Conservation (phyloP, 345 rosid genomes). For the Populus pruinosa region DNA sequence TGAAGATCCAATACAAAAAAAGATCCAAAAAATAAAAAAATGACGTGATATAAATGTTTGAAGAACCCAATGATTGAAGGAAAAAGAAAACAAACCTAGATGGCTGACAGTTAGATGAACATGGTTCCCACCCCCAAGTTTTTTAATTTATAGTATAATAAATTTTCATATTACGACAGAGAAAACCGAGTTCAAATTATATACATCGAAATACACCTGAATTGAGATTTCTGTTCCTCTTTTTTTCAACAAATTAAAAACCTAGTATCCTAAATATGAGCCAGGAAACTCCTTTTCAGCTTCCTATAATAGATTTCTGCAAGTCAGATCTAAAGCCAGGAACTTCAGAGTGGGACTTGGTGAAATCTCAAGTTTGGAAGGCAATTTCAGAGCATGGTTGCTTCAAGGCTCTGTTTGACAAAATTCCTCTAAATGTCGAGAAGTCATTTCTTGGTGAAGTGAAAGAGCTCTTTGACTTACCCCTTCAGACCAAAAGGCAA, state of each 20-base stretch:
- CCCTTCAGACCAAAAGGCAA: conserved; percentile 25
- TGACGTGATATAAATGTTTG: too few relatives aligned
- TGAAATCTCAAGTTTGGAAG: conserved; percentile 14
- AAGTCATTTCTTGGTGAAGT: conserved; percentile 15
- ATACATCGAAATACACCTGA: background rate
- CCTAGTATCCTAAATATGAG: conserved; percentile 10
- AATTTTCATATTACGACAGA: too few relatives aligned
- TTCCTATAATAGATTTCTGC: conserved; percentile 36
- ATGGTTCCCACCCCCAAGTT: too few relatives aligned
- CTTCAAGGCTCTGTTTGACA: conserved; percentile 26
- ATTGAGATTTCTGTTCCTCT: background rate
- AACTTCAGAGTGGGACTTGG: conserved; percentile 17
- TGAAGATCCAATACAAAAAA: too few relatives aligned
- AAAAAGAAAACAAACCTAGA: too few relatives aligned
- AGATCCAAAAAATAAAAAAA: too few relatives aligned
- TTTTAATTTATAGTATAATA: too few relatives aligned
- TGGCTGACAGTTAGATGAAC: too few relatives aligned
- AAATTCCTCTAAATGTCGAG: conserved; percentile 18
- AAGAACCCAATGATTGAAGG: too few relatives aligned
- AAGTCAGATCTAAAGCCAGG: conserved; percentile 23
- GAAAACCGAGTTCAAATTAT: too few relatives aligned
- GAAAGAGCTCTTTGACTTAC: conserved; percentile 30
- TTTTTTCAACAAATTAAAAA: background rate
- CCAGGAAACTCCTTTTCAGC: conserved; percentile 7
- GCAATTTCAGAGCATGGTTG: conserved; percentile 39